Evolutionary conservation across 352 stramenopile species (phyloP).

Genomic region (Halophytophthora batemanensis): DNA sequence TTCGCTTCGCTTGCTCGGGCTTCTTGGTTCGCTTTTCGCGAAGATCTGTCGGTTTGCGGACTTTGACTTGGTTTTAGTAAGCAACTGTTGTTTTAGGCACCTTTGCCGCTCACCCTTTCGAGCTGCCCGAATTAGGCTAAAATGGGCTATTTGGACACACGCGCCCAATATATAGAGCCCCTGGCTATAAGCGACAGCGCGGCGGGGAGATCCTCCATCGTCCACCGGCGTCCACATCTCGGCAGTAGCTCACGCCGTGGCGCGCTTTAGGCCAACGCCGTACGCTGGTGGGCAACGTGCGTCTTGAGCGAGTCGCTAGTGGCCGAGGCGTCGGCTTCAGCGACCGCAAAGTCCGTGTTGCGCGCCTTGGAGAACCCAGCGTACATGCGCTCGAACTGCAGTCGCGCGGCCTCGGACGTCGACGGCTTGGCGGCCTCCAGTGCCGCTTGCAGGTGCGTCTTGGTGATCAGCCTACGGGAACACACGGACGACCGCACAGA

Average conservation of each 20-base stretch:
- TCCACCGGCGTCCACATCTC: background rate
- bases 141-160: too few relatives aligned
- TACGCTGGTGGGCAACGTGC: constrained; percentile 62
- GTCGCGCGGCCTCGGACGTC: constrained; percentile 52
- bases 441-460: constrained; percentile 56
- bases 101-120: too few relatives aligned
- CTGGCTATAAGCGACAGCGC: constrained; percentile 1
- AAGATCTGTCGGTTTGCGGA: too few relatives aligned
- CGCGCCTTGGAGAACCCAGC: constrained; percentile 62
- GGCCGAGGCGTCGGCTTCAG: constrained; percentile 41
- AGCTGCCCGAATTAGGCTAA: too few relatives aligned
- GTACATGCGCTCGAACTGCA: constrained; percentile 73
- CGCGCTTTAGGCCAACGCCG: constrained; percentile 57
- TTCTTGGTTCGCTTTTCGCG: too few relatives aligned
- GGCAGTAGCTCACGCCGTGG: too few relatives aligned
- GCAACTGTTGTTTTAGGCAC: too few relatives aligned
- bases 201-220: background rate
- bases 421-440: constrained; percentile 69
- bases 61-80: too few relatives aligned
- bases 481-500: background rate
- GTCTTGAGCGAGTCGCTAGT: constrained; percentile 50
- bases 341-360: constrained; percentile 67
- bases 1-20: too few relatives aligned
- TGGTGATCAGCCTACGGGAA: constrained; percentile 40
- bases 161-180: too few relatives aligned